A percentile compares a stretch with the other conserved stretches of the same genome.
phyloP scores from a whole-genome alignment of 495 filamentous ascomycete species.

The Aspergillus affinis region DNA sequence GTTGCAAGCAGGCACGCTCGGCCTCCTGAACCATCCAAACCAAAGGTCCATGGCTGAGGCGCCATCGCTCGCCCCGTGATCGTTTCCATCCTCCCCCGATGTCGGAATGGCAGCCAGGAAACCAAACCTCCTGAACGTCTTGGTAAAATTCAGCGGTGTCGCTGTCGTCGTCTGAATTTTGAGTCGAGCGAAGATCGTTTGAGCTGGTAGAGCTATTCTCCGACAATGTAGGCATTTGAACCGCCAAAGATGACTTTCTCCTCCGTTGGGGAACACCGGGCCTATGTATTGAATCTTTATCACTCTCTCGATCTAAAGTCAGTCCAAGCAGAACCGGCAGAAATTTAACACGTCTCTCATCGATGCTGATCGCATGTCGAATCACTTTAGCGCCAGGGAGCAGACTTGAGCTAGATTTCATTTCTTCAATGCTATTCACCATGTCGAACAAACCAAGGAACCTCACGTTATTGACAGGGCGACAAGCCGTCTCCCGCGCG shows the following conservation, averaged over 20 bases:
- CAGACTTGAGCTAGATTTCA: neutral
- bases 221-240: neutral
- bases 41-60: constrained; percentile 68
- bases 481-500: constrained; percentile 70
- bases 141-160: constrained; percentile 33
- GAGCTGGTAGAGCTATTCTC: neutral
- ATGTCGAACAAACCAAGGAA: constrained; percentile 32
- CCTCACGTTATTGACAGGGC: constrained; percentile 60
- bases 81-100: constrained; percentile 80
- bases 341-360: constrained; percentile 1
- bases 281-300: neutral
- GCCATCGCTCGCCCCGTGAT: constrained; percentile 47
- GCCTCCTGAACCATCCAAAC: constrained; percentile 82
- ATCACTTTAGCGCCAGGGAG: neutral
- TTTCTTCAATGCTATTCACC: constrained; percentile 57
- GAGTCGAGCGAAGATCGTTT: neutral
- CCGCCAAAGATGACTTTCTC: neutral
- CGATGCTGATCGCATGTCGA: constrained; percentile 5
- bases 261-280: neutral
- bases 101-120: constrained; percentile 75
- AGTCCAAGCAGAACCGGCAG: constrained; percentile 1
- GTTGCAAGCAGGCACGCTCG: no score
- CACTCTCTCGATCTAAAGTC: neutral
- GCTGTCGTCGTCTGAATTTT: neutral
- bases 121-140: constrained; percentile 78